Evolutionary conservation across 2,329 filamentous ascomycete species (phyloP), one percentile per base, ranked within the genome.

Genomic region (Alternaria brassicicola): DNA sequence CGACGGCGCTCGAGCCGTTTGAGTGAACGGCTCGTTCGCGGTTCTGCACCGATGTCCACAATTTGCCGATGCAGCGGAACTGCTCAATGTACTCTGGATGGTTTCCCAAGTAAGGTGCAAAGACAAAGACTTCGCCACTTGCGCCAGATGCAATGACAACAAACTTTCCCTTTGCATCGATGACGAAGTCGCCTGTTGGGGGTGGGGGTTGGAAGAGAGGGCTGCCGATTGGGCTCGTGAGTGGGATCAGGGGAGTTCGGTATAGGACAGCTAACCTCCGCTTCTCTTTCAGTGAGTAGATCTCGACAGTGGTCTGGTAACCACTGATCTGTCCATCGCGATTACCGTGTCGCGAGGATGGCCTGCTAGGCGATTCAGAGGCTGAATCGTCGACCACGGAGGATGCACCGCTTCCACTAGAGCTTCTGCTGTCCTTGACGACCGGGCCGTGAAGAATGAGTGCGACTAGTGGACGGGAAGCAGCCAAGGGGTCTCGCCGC

Each of bases 101-200:
- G 21, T 62, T 69, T 42, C 71, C 70, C 28, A 63, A 53, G 43
- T 74, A 75, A 1, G 76, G 72, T 6, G 77, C 69, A 62, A 82
- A 98, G 7, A 97, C 81, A 83, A 90, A 97, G 43, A 94, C 88
- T 78, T 98, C 94, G 12, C 94, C 94, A 48, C 92, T 97, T 21
- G 84, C 79, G 3, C 92, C 93, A 48, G 93, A 97, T 53, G 90
- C 87, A 30, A 97, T 81, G 3, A 89, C 83, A 35, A 97, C 72
- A 67, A 86, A 91, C 30, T 88, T 89, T 4, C 85, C 86, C 66
- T 91, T 89, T 10, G 90, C 89, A 68, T 89, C 86, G 53, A 97
- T 81, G 42, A 85, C 88, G 57, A 97, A 83, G 25, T 90, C 88
- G 23, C 92, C 92, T 5, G 85, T 84, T 0, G 92, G 89, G 8